These are phyloP conservation scores for Rozella allomycis DNA, from an alignment of 371 early-diverging fungal genomes.

Conservation along the genomic window DNA sequence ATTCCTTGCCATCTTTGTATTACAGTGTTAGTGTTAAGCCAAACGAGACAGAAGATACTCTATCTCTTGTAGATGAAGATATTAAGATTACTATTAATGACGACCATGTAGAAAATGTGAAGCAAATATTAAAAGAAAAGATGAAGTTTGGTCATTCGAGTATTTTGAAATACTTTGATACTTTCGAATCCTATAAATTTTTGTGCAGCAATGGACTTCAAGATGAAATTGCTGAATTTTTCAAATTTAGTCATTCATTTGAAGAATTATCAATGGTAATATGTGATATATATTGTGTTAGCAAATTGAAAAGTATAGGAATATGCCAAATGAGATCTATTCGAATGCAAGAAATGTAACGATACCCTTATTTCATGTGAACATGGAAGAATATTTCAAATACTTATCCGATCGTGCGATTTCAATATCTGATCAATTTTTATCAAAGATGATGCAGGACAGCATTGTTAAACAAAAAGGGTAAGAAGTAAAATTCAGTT, in stretches of 20 bases:
- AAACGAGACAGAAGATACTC: constrained; percentile 11
- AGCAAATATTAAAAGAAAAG: not conserved
- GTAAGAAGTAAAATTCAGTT: constrained; percentile 3
- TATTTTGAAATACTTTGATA: not conserved
- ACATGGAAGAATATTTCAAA: constrained; percentile 21
- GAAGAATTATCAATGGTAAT: constrained; percentile 20
- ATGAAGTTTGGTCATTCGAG: not conserved
- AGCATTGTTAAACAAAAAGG: constrained; percentile 15
- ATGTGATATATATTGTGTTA: constrained; percentile 1
- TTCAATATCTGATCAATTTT: constrained; percentile 13
- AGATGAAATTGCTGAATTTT: constrained; percentile 10
- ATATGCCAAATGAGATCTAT: constrained; percentile 10
- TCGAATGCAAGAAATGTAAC: constrained; percentile 11
- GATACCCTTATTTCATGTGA: constrained; percentile 21
- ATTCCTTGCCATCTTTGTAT: constrained; percentile 17
- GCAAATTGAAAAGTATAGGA: constrained; percentile 24
- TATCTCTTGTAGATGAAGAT: constrained; percentile 6
- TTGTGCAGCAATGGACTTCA: constrained; percentile 2
- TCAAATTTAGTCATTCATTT: constrained; percentile 15
- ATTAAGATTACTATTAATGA: not conserved
- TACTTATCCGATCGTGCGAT: constrained; percentile 13
- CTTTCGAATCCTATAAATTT: constrained; percentile 1
- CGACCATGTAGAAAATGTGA: no score
- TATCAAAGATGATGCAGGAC: constrained; percentile 15
- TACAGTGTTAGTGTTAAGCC: no score